Percentiles rank a stretch among this genome's conserved stretches.
These are phyloP conservation scores for Starmerella sp. DNA, from an alignment of 805 yeast genomes.

Conservation along the genomic window DNA sequence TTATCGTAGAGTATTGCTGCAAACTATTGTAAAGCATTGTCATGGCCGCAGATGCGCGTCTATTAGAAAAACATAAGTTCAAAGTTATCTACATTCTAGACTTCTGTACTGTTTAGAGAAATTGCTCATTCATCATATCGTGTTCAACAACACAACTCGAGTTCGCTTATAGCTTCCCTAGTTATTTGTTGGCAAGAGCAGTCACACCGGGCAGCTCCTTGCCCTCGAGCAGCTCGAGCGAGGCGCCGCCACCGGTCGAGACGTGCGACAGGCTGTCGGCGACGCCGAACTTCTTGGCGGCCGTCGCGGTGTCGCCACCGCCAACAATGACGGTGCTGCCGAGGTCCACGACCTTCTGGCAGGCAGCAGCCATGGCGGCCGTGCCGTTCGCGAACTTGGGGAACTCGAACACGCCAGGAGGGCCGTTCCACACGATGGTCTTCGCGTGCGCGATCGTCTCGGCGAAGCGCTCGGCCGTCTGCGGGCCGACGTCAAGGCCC, in stretches of 20 bases:
- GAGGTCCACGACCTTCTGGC: conserved; percentile 70
- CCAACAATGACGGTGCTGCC: conserved; percentile 96
- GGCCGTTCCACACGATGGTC: conserved; percentile 99
- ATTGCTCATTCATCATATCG: neutral
- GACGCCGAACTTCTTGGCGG: conserved; percentile 95
- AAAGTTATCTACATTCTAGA: neutral
- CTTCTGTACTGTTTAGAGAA: neutral
- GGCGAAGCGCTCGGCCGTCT: conserved; percentile 67
- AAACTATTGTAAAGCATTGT: too few relatives aligned
- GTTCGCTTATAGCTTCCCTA: neutral
- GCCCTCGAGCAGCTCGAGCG: conserved; percentile 96
- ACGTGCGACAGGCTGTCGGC: conserved; percentile 95
- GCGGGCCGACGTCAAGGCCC: conserved; percentile 95
- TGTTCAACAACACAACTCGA: neutral
- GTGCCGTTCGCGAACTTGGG: conserved; percentile 88
- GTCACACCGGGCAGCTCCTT: conserved; percentile 96
- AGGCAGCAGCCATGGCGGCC: conserved; percentile 77
- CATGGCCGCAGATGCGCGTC: neutral
- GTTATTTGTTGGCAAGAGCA: conserved; percentile 64
- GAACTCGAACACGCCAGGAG: conserved; percentile 99
- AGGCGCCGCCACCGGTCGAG: conserved; percentile 99
- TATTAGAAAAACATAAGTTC: neutral
- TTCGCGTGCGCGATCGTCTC: conserved; percentile 82
- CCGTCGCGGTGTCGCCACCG: conserved; percentile 98
- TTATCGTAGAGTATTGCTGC: too few relatives aligned